Evolutionary conservation across 1,284 basidiomycete genomes (phyloP), one percentile per base, ranked within the genome.

Genomic region (Cutaneotrichosporon cyanovorans): DNA sequence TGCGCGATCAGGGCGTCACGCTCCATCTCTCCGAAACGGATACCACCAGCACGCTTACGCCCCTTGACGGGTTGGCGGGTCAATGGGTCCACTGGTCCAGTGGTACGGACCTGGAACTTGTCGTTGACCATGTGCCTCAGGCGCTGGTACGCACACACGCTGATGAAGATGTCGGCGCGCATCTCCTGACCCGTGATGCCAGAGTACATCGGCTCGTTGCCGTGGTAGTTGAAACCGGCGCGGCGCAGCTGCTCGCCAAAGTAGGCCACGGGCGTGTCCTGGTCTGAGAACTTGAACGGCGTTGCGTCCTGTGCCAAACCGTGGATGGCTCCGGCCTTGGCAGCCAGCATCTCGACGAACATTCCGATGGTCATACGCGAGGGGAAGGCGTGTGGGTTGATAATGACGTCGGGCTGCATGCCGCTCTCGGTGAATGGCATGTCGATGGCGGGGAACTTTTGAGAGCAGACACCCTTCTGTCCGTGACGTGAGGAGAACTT

Each of bases 291-390:
- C 87, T 86, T 85, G 79, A 96, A 96, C 20, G 92, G 95, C 20
- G 95, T 98, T 14, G 89, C 93, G 73, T 99, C 95, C 70, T 99
- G 95, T 5, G 92, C 89, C 32, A 98, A 77, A 36, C 95, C 95
- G 63, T 98, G 95, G 85, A 98, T 87, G 2, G 93, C 88, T 51
- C 95, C 95, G 1, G 93, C 87, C 71, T 99, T 99, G 34, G 92
- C 95, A 2, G 95, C 95, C 81, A 98, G 85, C 72, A 87, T 92
- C 78, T 99, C 95, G 54, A 99, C 91, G 66, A 98, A 83, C 95
- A 99, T 99, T 50, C 95, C 95, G 62, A 99, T 99, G 7, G 95
- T 99, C 95, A 99, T 99, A 60, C 95, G 89, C 76, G 85, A 89
- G 2, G 95, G 95, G 78, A 99, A 98, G 18, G 95, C 95, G 71